Evolutionary conservation across 2,329 filamentous ascomycete genomes (phyloP).

Genomic region (Colletotrichum sojae): DNA sequence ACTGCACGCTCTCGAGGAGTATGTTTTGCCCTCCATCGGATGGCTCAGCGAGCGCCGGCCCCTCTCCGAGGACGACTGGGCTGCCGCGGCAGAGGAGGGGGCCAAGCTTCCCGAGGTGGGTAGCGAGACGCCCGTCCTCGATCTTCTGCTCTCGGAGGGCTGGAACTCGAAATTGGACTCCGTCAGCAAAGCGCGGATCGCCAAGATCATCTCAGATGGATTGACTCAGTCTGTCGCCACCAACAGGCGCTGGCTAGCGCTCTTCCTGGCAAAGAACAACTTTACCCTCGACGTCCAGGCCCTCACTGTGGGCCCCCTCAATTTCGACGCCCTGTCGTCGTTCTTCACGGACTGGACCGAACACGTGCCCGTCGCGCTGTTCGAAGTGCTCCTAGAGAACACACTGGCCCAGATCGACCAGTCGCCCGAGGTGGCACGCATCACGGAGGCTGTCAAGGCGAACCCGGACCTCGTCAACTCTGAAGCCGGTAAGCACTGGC

Average conservation of each 20-base stretch:
- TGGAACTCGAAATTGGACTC: slow-evolving; percentile 11
- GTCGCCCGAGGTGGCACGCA: slow-evolving; percentile 40
- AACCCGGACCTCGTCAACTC: slow-evolving; percentile 46
- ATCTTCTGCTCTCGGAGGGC: slow-evolving; percentile 32
- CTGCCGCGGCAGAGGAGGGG: not conserved
- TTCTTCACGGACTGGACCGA: slow-evolving; percentile 38
- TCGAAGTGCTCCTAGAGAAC: slow-evolving; percentile 41
- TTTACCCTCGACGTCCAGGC: slow-evolving; percentile 44
- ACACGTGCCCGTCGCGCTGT: slow-evolving; percentile 42
- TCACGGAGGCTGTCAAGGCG: slow-evolving; percentile 45
- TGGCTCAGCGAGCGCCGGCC: slow-evolving; percentile 49
- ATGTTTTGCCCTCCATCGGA: slow-evolving; percentile 48
- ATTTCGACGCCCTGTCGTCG: slow-evolving; percentile 26
- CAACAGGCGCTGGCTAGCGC: slow-evolving; percentile 49
- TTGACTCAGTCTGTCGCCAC: slow-evolving; percentile 48
- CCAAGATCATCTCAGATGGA: slow-evolving; percentile 44
- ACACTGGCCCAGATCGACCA: slow-evolving; percentile 45
- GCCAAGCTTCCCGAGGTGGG: slow-evolving; percentile 29
- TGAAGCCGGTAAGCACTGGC: slow-evolving; percentile 50
- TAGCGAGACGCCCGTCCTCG: slow-evolving; percentile 41
- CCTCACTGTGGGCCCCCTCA: slow-evolving; percentile 46
- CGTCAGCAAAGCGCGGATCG: slow-evolving; percentile 39
- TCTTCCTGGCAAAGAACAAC: slow-evolving; percentile 50
- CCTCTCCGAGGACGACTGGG: slow-evolving; percentile 49
- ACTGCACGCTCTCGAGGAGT: slow-evolving; percentile 45